Base-by-base conservation (phyloP, 1,139 yeast genomes). In the Kodamaea sp. region DNA sequence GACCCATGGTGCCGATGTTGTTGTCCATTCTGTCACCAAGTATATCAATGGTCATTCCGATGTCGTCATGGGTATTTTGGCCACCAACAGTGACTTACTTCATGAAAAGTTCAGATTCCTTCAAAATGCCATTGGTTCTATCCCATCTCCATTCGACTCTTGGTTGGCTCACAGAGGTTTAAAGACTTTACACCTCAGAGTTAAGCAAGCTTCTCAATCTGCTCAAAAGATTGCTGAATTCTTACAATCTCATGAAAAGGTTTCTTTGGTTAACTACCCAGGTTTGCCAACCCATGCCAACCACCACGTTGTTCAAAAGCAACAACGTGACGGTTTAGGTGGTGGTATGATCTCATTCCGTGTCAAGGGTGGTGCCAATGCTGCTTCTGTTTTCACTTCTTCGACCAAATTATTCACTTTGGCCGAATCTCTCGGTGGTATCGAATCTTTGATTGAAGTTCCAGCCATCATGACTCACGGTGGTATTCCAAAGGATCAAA, bases 401-500 rank as follows among this genome's bases (percentile, higher is more conserved):
- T 59, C 79, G 35, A 84, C 95, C 49, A 78, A 82, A 65, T 64
- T 85, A 48, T 87, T 87, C 72, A 82, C 94, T 23, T 74, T 87
- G 57, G 96, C 96, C 45, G 95, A 87, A 67, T 85, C 95, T 27
- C 76, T 87, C 44, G 96, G 96, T 52, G 96, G 96, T 53, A 82
- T 87, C 51, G 96, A 88, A 68, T 82, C 92, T 22, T 74, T 87
- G 59, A 69, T 85, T 49, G 95, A 87, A 66, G 92, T 87, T 37
- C 96, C 96, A 38, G 95, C 96, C 41, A 80, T 82, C 40, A 87
- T 87, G 95, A 87, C 96, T 52, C 96, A 87, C 57, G 94, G 94
- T 41, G 95, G 95, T 59, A 86, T 88, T 63, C 90, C 95, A 57
- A 74, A 75, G 63, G 87, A 71, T 40, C 82, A 79, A 56, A 81